Percentiles rank a stretch among this genome's conserved stretches.
phyloP scores from a whole-genome alignment of 2,329 filamentous ascomycete species.

The Rhytidhysteron rufulum region DNA sequence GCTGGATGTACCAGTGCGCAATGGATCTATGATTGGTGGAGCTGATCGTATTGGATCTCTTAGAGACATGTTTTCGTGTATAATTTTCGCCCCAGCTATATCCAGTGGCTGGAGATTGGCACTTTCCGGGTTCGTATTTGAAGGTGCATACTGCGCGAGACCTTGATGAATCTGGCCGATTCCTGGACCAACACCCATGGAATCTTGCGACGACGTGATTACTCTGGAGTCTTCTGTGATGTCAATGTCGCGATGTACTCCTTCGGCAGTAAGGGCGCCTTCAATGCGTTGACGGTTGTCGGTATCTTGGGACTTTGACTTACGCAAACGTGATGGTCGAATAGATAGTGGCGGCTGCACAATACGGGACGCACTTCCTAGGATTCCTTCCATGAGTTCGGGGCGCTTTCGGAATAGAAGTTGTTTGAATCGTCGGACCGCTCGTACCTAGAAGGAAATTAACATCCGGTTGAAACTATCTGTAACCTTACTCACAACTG shows the following conservation, averaged over 20 bases:
- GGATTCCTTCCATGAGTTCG: slow-evolving; percentile 54
- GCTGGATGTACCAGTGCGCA: slow-evolving; percentile 2
- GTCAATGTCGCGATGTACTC: slow-evolving; percentile 48
- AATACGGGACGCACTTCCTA: slow-evolving; percentile 56
- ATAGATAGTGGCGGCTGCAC: slow-evolving; percentile 56
- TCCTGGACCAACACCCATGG: not conserved
- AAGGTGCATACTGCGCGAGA: not conserved
- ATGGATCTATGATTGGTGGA: slow-evolving; percentile 13
- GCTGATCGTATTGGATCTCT: slow-evolving; percentile 18
- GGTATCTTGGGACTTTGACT: slow-evolving; percentile 49
- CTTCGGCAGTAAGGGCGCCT: slow-evolving; percentile 49
- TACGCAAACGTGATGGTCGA: slow-evolving; percentile 38
- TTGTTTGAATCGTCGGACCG: slow-evolving; percentile 81
- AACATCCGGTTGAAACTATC: not conserved
- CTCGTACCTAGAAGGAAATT: slow-evolving; percentile 66
- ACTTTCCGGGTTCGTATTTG: not conserved
- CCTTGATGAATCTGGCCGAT: not conserved
- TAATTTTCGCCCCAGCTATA: slow-evolving; percentile 20
- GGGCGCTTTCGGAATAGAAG: slow-evolving; percentile 59
- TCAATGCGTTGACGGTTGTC: slow-evolving; percentile 50
- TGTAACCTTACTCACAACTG: slow-evolving; percentile 56
- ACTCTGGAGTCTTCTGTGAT: slow-evolving; percentile 27
- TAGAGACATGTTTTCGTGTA: slow-evolving; percentile 27
- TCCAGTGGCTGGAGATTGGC: slow-evolving; percentile 10
- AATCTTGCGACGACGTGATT: slow-evolving; percentile 6